Conservation (phyloP, 768 basidiomycete species). For the Pluteus cervinus region DNA sequence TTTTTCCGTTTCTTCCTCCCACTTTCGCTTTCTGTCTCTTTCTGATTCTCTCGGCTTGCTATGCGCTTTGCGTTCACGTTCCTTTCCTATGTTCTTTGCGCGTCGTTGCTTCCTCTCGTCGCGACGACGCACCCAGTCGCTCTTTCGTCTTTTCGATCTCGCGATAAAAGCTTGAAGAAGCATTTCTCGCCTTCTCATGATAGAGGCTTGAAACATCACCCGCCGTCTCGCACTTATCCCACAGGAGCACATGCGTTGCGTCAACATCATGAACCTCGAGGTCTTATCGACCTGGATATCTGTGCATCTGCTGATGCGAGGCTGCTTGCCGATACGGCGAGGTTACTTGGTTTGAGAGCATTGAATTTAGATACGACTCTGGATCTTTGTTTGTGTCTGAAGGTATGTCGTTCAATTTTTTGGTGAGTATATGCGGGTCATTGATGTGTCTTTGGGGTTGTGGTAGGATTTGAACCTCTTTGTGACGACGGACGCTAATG, state of each 20-base stretch:
- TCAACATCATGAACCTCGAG: conserved; percentile 20
- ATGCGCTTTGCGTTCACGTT: conserved; percentile 3
- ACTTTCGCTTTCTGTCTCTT: conserved; percentile 19
- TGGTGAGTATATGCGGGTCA: conserved; percentile 5
- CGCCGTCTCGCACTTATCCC: conserved; percentile 10
- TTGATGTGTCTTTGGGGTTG: background rate
- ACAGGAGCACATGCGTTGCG: conserved; percentile 15
- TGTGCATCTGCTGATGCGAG: conserved; percentile 12
- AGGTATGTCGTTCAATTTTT: conserved; percentile 18
- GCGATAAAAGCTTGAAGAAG: no score
- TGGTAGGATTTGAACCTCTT: conserved; percentile 27
- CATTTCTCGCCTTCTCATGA: no score
- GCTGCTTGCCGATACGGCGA: conserved; percentile 16
- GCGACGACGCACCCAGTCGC: conserved; percentile 13
- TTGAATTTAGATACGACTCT: conserved; percentile 15
- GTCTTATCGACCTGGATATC: conserved; percentile 27
- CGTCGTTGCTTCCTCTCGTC: conserved; percentile 1
- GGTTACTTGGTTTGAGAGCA: conserved; percentile 17
- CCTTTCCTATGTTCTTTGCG: background rate
- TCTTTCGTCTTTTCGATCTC: no score
- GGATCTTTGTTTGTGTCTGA: conserved; percentile 33
- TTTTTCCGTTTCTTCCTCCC: conserved; percentile 10
- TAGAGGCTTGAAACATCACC: no score
- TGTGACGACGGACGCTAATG: conserved; percentile 21
- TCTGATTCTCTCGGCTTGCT: conserved; percentile 13